These are phyloP conservation scores for Parathielavia hyrcaniae DNA, from an alignment of 495 filamentous ascomycete species.

Conservation along the genomic window DNA sequence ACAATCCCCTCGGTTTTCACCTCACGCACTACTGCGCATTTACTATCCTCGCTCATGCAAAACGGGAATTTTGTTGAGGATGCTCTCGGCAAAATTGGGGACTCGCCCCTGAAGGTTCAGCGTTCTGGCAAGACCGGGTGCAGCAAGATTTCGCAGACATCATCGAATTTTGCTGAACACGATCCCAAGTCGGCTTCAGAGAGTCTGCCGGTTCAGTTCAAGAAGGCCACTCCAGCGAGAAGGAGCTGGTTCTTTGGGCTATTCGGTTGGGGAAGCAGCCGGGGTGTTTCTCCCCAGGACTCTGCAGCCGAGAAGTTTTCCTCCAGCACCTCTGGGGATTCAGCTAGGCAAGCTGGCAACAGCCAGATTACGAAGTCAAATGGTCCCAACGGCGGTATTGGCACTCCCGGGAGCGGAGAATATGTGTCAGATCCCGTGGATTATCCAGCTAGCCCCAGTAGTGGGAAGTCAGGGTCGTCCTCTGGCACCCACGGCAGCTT, in stretches of 20 bases:
- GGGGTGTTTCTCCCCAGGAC: conserved; percentile 18
- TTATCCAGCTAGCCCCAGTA: conserved; percentile 24
- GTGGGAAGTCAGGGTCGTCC: conserved; percentile 22
- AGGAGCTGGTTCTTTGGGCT: conserved; percentile 54
- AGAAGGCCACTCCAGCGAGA: conserved; percentile 10
- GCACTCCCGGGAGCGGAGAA: conserved; percentile 57
- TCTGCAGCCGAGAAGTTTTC: conserved; percentile 10
- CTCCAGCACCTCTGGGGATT: neutral
- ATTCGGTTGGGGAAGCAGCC: conserved; percentile 41
- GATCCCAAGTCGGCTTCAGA: conserved; percentile 8
- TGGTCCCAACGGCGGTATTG: neutral
- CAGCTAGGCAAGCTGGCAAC: neutral
- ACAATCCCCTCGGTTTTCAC: conserved; percentile 93
- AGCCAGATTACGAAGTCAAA: neutral
- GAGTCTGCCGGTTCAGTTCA: conserved; percentile 4
- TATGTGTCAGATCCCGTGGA: conserved; percentile 42
- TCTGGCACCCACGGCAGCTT: conserved; percentile 28
- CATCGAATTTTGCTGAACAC: conserved; percentile 16
- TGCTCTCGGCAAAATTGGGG: conserved; percentile 48
- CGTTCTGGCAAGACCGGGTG: conserved; percentile 40
- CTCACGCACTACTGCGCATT: conserved; percentile 86
- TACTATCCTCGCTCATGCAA: conserved; percentile 84
- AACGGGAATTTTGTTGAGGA: conserved; percentile 55
- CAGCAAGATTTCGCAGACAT: conserved; percentile 35
- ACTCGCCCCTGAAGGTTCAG: conserved; percentile 44